A percentile compares a stretch with the other conserved stretches of the same genome.
Evolutionary conservation across 345 rosid genomes (phyloP).

Genomic region (Reutealis trisperma): DNA sequence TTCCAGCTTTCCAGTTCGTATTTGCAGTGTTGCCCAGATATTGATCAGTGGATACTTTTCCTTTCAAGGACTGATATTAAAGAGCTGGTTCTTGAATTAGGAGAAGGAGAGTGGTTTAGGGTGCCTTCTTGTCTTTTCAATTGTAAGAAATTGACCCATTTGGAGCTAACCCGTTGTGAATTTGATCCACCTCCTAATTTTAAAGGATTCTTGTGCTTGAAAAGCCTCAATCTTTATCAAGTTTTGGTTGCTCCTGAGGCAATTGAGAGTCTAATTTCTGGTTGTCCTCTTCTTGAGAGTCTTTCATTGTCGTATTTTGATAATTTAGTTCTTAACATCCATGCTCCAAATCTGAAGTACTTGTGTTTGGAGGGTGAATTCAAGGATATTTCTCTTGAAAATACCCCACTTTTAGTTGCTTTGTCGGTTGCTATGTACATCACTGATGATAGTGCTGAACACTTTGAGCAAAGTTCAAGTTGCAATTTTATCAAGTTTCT

Average conservation of each 20-base stretch:
- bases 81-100: conserved; percentile 72
- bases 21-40: conserved; percentile 65
- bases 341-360: conserved; percentile 78
- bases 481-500: conserved; percentile 82
- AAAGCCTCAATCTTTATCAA: conserved; percentile 72
- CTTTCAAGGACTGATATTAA: conserved; percentile 74
- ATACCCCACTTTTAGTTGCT: conserved; percentile 64
- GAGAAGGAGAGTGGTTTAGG: conserved; percentile 83
- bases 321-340: conserved; percentile 61
- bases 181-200: conserved; percentile 68
- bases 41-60: conserved; percentile 93
- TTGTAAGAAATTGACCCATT: conserved; percentile 55
- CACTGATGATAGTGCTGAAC: conserved; percentile 75
- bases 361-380: conserved; percentile 89
- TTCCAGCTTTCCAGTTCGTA: conserved; percentile 66
- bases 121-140: conserved; percentile 75
- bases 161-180: conserved; percentile 82
- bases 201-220: conserved; percentile 69
- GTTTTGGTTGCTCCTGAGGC: conserved; percentile 73
- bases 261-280: conserved; percentile 68
- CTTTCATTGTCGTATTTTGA: conserved; percentile 78
- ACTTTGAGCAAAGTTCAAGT: conserved; percentile 72
- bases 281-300: conserved; percentile 81
- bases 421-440: conserved; percentile 84
- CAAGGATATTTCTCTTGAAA: conserved; percentile 70